These are phyloP conservation scores for Thecaphora thlaspeos DNA, from an alignment of 1,284 basidiomycete species.

Conservation along the genomic window DNA sequence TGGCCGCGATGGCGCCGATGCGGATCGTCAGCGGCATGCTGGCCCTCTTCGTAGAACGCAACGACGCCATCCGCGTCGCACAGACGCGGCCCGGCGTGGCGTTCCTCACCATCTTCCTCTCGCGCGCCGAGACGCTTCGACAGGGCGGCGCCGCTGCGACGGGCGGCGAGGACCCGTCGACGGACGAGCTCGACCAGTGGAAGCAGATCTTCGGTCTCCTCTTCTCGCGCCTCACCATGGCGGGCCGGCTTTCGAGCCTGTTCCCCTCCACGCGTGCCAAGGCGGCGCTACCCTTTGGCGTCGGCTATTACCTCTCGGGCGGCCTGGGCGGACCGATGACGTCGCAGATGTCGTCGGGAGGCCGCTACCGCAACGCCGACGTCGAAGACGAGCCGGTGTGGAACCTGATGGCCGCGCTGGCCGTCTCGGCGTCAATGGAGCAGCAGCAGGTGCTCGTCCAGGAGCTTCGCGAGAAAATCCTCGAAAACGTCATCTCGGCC, in stretches of 20 bases:
- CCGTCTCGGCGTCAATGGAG: constrained; percentile 79
- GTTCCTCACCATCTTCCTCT: constrained; percentile 85
- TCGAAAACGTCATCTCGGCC: constrained; percentile 77
- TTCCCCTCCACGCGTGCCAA: constrained; percentile 86
- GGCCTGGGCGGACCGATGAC: constrained; percentile 34
- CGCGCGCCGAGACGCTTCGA: constrained; percentile 84
- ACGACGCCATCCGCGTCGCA: constrained; percentile 71
- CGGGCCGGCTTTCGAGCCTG: constrained; percentile 65
- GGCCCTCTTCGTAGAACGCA: constrained; percentile 78
- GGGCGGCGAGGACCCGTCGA: constrained; percentile 55
- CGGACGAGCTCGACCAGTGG: constrained; percentile 83
- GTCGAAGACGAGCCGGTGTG: constrained; percentile 84
- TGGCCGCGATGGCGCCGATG: constrained; percentile 75
- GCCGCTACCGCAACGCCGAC: constrained; percentile 62
- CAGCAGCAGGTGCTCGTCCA: constrained; percentile 82
- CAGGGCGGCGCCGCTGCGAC: constrained; percentile 59
- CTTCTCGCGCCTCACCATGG: constrained; percentile 73
- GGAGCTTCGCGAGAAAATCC: constrained; percentile 83
- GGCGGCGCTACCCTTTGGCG: constrained; percentile 63
- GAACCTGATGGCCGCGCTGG: constrained; percentile 86
- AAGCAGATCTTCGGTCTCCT: constrained; percentile 70
- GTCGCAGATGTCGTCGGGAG: constrained; percentile 13
- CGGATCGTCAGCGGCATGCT: constrained; percentile 83
- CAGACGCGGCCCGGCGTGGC: constrained; percentile 81
- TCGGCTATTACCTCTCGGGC: constrained; percentile 56